phyloP scores from a whole-genome alignment of 1,284 basidiomycete genomes.

The Trichosporon inkin region DNA sequence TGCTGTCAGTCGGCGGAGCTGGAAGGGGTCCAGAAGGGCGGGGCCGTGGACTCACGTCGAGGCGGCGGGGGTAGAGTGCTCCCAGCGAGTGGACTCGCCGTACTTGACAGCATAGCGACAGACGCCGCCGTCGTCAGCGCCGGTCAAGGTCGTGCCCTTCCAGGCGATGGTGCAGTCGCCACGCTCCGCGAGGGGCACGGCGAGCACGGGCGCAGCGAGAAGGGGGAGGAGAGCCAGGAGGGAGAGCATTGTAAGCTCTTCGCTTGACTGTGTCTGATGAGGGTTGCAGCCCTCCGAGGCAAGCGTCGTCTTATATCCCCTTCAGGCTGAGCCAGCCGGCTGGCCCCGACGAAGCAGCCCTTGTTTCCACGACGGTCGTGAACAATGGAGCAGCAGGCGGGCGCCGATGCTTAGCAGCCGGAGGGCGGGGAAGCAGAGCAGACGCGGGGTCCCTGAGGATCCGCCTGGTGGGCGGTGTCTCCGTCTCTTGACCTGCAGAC shows the following conservation, averaged over 20 bases:
- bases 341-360: no score
- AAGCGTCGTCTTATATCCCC: neutral
- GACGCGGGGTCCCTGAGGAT: neutral
- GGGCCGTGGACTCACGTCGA: slow-evolving; percentile 20
- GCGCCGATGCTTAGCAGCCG: no score
- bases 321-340: neutral
- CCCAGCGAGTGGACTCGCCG: slow-evolving; percentile 32
- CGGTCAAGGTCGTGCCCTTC: neutral
- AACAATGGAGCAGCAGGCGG: no score
- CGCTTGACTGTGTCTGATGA: neutral
- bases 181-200: neutral
- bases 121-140: neutral
- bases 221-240: neutral
- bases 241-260: slow-evolving; percentile 5
- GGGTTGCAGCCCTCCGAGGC: neutral
- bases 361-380: no score
- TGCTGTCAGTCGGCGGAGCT: slow-evolving; percentile 4
- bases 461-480: neutral
- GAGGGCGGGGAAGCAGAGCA: neutral
- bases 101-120: slow-evolving; percentile 39
- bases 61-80: slow-evolving; percentile 12
- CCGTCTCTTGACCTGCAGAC: neutral
- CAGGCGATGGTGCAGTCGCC: neutral
- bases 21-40: neutral
- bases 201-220: neutral